Base-by-base conservation (phyloP, 1,139 yeast genomes). In the Dujonia santamariae region DNA sequence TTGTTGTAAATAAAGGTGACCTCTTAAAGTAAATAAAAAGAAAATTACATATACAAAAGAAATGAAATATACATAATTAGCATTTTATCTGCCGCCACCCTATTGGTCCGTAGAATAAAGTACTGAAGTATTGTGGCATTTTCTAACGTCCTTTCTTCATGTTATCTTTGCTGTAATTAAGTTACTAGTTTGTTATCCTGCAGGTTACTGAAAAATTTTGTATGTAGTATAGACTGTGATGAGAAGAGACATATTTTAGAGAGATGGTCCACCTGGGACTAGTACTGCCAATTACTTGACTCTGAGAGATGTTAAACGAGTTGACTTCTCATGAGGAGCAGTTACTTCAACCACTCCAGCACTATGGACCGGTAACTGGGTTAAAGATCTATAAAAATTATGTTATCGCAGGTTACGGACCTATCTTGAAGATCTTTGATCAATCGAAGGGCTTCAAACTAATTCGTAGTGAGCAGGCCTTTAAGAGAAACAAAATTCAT, bases 361-460 rank as follows among this genome's bases (percentile, higher is more conserved):
- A 82, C 47, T 70, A 76, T 51, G 96, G 96, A 0, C 94, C 96
- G 0, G 79, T 85, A 0, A 79, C 94, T 1, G 73, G 83, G 3
- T 62, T 86, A 28, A 70, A 67, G 41, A 72, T 83, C 36, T 45
- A 53, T 27, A 44, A 51, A 2, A 42, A 61, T 4, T 48, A 51
- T 20, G 53, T 85, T 0, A 55, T 78, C n/a, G 81, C 78, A 2
- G 96, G 95, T 0, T 77, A 79, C 44, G 97, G 98, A 0, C 84
- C 94, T 1, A 54, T 56, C 7, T 54, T 87, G 36, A 73, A 75
- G 48, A 61, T 79, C 2, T 85, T 75, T 56, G 62, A 74, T 41
- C 33, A 54, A n/a, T 36, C 32, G 4, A 47, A 50, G 26, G 51
- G 63, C 0, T 70, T 73, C 6, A 43, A 53, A 20, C 56, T 74